Conservation (phyloP, 2,329 filamentous ascomycete genomes). For the Chaetomium sp. region DNA sequence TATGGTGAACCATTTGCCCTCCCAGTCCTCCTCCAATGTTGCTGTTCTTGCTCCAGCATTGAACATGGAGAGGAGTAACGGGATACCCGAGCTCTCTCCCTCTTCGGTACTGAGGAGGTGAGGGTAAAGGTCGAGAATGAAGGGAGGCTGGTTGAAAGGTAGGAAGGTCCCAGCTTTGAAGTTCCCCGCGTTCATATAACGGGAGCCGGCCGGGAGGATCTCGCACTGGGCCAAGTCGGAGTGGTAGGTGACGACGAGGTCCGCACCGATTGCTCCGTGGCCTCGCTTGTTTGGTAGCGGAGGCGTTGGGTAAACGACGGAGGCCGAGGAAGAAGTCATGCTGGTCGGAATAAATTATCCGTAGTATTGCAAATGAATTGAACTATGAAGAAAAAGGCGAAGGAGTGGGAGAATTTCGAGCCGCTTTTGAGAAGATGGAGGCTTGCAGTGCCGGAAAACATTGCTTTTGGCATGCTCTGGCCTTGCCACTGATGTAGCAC, state of each 20-base stretch:
- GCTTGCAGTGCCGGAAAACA: no score
- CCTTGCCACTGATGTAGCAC: no score
- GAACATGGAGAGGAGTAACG: not conserved
- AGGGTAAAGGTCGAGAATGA: slow-evolving; percentile 4
- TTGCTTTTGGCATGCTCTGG: no score
- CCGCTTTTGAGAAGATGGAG: no score
- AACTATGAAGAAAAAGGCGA: no score
- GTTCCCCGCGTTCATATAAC: not conserved
- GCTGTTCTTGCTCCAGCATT: slow-evolving; percentile 3
- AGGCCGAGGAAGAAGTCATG: no score
- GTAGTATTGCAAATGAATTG: no score
- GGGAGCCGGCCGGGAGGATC: not conserved
- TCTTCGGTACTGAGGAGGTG: slow-evolving; percentile 2
- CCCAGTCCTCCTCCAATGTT: not conserved
- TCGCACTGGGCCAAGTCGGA: slow-evolving; percentile 7
- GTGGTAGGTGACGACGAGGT: slow-evolving; percentile 10
- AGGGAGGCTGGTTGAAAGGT: not conserved
- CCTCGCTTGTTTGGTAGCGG: slow-evolving; percentile 11
- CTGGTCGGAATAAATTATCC: no score
- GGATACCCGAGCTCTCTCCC: not conserved
- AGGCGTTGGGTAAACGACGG: not conserved
- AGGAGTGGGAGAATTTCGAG: no score
- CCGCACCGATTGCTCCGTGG: slow-evolving; percentile 2
- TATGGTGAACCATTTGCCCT: not conserved
- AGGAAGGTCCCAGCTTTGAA: slow-evolving; percentile 10